These are phyloP conservation scores for Hyphodiscus sp. DNA, from an alignment of 2,329 filamentous ascomycete genomes.

Conservation along the genomic window DNA sequence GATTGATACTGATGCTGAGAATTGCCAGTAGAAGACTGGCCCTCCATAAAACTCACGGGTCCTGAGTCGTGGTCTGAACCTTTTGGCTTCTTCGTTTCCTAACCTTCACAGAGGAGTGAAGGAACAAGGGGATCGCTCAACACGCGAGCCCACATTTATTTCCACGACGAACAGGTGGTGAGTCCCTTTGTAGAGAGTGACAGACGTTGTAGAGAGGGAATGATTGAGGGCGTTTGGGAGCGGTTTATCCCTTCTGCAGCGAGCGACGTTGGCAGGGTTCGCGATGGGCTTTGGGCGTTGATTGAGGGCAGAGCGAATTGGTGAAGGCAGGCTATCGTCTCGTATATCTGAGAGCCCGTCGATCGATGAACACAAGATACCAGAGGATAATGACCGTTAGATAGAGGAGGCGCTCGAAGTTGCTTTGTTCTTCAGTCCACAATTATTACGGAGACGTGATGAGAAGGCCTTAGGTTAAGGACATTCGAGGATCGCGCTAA, in stretches of 20 bases:
- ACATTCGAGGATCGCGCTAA: constrained; percentile 1
- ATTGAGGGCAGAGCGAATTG: constrained; percentile 3
- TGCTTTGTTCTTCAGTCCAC: background rate
- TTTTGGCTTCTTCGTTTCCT: background rate
- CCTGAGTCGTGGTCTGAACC: constrained; percentile 13
- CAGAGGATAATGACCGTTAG: background rate
- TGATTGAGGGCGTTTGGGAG: background rate
- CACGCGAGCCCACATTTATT: background rate
- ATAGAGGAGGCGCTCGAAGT: background rate
- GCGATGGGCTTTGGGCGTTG: constrained; percentile 2
- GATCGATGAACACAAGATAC: constrained; percentile 7
- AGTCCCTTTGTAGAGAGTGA: constrained; percentile 1
- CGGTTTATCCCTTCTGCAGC: constrained; percentile 15
- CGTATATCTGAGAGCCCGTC: constrained; percentile 5
- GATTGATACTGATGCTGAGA: constrained; percentile 32
- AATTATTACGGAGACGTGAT: constrained; percentile 8
- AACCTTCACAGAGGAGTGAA: background rate
- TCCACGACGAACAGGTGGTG: background rate
- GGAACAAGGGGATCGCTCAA: constrained; percentile 6
- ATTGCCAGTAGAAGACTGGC: constrained; percentile 26
- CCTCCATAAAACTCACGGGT: constrained; percentile 31
- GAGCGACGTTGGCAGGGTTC: constrained; percentile 10
- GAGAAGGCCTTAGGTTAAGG: background rate
- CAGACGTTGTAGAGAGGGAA: background rate
- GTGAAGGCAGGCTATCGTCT: background rate